Evolutionary conservation across 1,284 basidiomycete species (phyloP).

Genomic region (Xerocomus amazonicus): DNA sequence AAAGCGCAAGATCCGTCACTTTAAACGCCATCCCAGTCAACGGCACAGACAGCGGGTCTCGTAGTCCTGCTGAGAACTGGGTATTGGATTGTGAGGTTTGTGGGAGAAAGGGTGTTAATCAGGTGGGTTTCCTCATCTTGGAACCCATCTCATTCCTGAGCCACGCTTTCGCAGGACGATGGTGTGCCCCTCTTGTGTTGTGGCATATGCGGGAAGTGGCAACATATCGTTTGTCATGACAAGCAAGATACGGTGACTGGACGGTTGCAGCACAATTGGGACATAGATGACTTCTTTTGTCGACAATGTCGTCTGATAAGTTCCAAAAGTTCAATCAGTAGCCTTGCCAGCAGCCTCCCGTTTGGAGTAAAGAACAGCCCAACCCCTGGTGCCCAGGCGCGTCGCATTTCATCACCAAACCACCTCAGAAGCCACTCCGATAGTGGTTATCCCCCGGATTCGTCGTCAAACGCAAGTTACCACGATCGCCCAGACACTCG

Average conservation of each 20-base stretch:
- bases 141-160: slow-evolving; percentile 1
- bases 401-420: slow-evolving; percentile 13
- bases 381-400: slow-evolving; percentile 10
- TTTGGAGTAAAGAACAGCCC: slow-evolving; percentile 10
- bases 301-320: slow-evolving; percentile 39
- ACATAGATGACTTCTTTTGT: slow-evolving; percentile 63
- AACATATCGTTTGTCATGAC: slow-evolving; percentile 78
- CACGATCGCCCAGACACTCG: slow-evolving; percentile 21
- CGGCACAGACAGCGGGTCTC: slow-evolving; percentile 41
- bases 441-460: slow-evolving; percentile 16
- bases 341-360: slow-evolving; percentile 9
- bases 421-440: slow-evolving; percentile 17
- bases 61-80: slow-evolving; percentile 65
- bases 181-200: slow-evolving; percentile 75
- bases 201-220: slow-evolving; percentile 77
- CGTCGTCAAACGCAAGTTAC: slow-evolving; percentile 20
- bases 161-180: slow-evolving; percentile 54
- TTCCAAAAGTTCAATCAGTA: slow-evolving; percentile 9
- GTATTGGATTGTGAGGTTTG: slow-evolving; percentile 84
- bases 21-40: slow-evolving; percentile 14
- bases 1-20: neutral
- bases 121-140: slow-evolving; percentile 41
- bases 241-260: slow-evolving; percentile 54
- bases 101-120: slow-evolving; percentile 61
- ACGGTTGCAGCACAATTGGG: slow-evolving; percentile 65